phyloP scores from a whole-genome alignment of 371 early-diverging fungal species.

The Umbelopsis sp. region DNA sequence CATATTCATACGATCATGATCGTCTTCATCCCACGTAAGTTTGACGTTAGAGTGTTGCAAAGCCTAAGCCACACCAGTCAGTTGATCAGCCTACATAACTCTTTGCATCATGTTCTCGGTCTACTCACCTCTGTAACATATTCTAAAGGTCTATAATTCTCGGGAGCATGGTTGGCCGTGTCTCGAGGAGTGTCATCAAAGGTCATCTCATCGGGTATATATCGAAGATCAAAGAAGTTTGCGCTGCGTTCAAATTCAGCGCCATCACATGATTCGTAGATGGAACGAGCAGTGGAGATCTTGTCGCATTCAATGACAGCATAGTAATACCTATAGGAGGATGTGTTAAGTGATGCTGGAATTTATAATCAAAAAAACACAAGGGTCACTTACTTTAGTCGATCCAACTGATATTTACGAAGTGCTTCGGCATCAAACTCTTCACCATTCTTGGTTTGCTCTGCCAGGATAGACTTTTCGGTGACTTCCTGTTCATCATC shows the following conservation, averaged over 20 bases:
- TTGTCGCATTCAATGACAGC: conserved; percentile 93
- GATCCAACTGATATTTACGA: conserved; percentile 93
- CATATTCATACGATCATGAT: conserved; percentile 78
- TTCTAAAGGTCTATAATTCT: conserved; percentile 76
- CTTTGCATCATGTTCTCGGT: background rate
- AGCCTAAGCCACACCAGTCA: conserved; percentile 52
- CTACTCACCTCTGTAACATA: conserved; percentile 75
- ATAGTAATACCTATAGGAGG: conserved; percentile 79
- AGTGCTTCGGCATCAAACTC: conserved; percentile 86
- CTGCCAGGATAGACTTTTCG: conserved; percentile 48
- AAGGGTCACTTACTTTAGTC: conserved; percentile 58
- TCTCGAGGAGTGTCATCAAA: conserved; percentile 83
- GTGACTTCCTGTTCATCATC: conserved; percentile 58
- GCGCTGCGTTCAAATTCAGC: conserved; percentile 93
- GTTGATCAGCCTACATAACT: background rate
- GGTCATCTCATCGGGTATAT: conserved; percentile 90
- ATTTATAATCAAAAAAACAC: too few relatives aligned
- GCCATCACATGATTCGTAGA: conserved; percentile 90
- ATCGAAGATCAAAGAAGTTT: conserved; percentile 96
- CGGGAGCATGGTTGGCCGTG: conserved; percentile 72
- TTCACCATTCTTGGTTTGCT: conserved; percentile 61
- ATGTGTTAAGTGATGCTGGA: background rate
- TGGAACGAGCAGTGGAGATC: conserved; percentile 80
- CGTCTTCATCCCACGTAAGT: conserved; percentile 97
- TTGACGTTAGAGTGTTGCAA: conserved; percentile 92